Evolutionary conservation across 805 yeast species (phyloP).

Genomic region (Lachancea sp.): DNA sequence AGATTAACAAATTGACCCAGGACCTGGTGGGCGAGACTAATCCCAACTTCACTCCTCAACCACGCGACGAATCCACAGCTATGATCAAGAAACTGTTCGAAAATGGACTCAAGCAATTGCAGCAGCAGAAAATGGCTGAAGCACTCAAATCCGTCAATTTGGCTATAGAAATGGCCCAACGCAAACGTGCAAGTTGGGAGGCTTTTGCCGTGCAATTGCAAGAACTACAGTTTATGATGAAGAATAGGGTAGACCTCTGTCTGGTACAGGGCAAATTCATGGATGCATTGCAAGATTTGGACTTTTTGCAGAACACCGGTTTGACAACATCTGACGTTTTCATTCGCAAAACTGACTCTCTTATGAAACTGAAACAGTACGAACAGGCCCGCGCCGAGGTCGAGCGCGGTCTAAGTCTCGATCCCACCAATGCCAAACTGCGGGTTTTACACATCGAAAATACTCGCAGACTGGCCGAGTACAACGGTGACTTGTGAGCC

Average conservation of each 20-base stretch:
- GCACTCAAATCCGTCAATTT: conserved; percentile 58
- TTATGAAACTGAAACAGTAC: conserved; percentile 53
- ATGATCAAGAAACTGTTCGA: conserved; percentile 60
- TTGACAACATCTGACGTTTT: conserved; percentile 61
- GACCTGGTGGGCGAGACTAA: conserved; percentile 34
- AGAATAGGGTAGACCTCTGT: conserved; percentile 66
- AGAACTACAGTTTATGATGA: conserved; percentile 58
- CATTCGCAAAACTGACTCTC: conserved; percentile 62
- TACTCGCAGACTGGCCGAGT: conserved; percentile 24
- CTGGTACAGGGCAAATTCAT: conserved; percentile 48
- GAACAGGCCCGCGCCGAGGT: conserved; percentile 58
- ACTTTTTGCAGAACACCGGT: conserved; percentile 54
- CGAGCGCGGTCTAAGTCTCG: conserved; percentile 68
- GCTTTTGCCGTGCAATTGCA: conserved; percentile 65
- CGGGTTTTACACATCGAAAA: conserved; percentile 24
- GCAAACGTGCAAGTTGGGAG: conserved; percentile 65
- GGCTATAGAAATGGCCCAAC: conserved; percentile 58
- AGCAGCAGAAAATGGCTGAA: conserved; percentile 51
- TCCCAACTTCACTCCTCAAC: conserved; percentile 53
- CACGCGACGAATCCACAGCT: conserved; percentile 43
- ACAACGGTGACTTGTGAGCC: conserved; percentile 22
- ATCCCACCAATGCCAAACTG: conserved; percentile 40
- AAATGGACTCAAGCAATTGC: conserved; percentile 47
- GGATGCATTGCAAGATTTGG: conserved; percentile 64
- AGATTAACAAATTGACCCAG: conserved; percentile 33